Evolutionary conservation across 2,329 filamentous ascomycete genomes (phyloP).

Genomic region (Talaromyces sp.): DNA sequence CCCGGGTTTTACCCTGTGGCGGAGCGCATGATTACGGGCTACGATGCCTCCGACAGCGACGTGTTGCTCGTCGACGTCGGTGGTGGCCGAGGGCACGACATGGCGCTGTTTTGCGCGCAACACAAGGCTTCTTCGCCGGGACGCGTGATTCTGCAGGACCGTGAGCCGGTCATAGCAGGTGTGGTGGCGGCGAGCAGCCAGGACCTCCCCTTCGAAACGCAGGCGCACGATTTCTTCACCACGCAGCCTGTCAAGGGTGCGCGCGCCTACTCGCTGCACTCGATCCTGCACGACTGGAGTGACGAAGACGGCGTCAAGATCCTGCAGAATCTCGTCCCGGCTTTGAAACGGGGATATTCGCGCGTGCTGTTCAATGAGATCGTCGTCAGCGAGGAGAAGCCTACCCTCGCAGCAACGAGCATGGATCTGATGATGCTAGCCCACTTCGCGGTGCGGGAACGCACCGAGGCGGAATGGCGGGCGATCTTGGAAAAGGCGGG

Average conservation of each 20-base stretch:
- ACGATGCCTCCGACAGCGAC: slow-evolving; percentile 19
- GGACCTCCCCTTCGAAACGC: slow-evolving; percentile 17
- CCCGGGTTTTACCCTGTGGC: slow-evolving; percentile 7
- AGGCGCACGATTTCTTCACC: slow-evolving; percentile 23
- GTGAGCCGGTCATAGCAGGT: slow-evolving; percentile 20
- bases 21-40: slow-evolving; percentile 21
- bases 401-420: slow-evolving; percentile 27
- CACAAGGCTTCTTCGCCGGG: slow-evolving; percentile 27
- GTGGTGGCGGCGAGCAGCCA: neutral
- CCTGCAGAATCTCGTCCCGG: slow-evolving; percentile 3
- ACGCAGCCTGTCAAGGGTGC: slow-evolving; percentile 24
- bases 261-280: slow-evolving; percentile 28
- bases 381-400: slow-evolving; percentile 20
- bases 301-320: slow-evolving; percentile 25
- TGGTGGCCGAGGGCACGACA: slow-evolving; percentile 23
- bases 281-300: slow-evolving; percentile 27
- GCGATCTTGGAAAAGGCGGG: neutral
- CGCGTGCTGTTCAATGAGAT: slow-evolving; percentile 13
- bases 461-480: slow-evolving; percentile 8
- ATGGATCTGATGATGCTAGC: slow-evolving; percentile 40
- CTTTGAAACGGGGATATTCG: slow-evolving; percentile 10
- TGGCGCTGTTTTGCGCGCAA: slow-evolving; percentile 17
- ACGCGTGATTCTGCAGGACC: slow-evolving; percentile 23
- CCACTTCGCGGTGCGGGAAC: slow-evolving; percentile 31
- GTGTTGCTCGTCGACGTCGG: slow-evolving; percentile 23